Evolutionary conservation across 169 alveolate species (phyloP).

Genomic region (Cystoisospora suis): DNA sequence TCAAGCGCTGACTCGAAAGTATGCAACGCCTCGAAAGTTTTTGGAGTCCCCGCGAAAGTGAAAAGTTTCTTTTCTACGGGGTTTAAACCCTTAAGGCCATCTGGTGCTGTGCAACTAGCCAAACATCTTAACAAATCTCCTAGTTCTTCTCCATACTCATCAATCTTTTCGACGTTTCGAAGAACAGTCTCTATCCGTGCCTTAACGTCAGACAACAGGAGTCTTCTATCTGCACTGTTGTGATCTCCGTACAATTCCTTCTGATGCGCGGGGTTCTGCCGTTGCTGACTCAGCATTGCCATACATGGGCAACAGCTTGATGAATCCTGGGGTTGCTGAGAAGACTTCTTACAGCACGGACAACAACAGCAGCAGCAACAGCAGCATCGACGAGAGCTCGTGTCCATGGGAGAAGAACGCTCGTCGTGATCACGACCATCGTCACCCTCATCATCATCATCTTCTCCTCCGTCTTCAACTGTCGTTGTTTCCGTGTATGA

Average conservation of each 20-base stretch:
- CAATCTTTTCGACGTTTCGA: neutral
- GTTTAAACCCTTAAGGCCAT: conserved; percentile 55
- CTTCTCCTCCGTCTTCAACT: neutral
- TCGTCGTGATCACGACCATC: neutral
- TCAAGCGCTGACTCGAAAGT: conserved; percentile 56
- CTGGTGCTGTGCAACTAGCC: conserved; percentile 64
- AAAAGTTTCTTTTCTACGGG: conserved; percentile 52
- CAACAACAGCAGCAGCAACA: neutral
- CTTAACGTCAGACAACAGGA: too few relatives aligned
- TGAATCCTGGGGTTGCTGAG: too few relatives aligned
- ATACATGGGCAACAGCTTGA: too few relatives aligned
- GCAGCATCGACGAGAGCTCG: neutral
- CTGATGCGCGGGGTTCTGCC: too few relatives aligned
- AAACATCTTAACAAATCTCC: conserved; percentile 36
- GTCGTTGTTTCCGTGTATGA: too few relatives aligned
- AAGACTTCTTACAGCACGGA: neutral
- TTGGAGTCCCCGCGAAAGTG: conserved; percentile 63
- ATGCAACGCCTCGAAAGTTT: conserved; percentile 53
- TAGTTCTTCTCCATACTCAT: conserved; percentile 4
- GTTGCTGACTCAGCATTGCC: too few relatives aligned
- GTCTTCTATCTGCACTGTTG: too few relatives aligned
- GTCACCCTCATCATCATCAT: neutral
- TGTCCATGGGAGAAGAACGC: neutral
- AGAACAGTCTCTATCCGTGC: neutral
- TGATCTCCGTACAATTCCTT: too few relatives aligned